Base-by-base conservation (phyloP, 108 stramenopile genomes). In the Pseudonitzschia multiseries region DNA sequence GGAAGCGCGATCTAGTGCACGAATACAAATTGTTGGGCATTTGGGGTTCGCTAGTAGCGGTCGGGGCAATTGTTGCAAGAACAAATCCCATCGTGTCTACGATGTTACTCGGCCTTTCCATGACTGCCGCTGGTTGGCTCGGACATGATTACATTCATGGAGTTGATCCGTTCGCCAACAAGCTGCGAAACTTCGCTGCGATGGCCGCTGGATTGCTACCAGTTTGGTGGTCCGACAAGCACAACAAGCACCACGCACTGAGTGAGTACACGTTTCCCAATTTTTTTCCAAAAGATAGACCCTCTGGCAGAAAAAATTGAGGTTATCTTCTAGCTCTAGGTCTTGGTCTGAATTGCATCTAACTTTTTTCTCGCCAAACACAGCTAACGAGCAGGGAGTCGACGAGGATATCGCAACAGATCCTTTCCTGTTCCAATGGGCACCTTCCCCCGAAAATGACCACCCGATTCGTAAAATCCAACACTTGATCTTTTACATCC, bases 81-180 rank as follows among this genome's bases (percentile, higher is more conserved):
- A 71, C 85, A 9, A n/a, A 65, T 80, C 83, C 89, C 2, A 65
- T 81, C 3, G 53, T 94, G 2, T 77, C 82, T 2, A 81, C 68
- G 0, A 42, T 89, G 43, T 60, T 92, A 28, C 66, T 94, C 28
- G 87, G 68, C 5, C 48, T 97, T 21, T 83, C 87, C 54, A 89
- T 94, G 88, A 94, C 93, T 0, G 89, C 90, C 46, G 89, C 93
- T 33, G 96, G 96, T 15, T 97, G 94, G 94, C 76, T 97, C 43
- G 94, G 93, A 17, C 96, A 97, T 77, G 96, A 97, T 73, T 94
- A 93, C 75, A 86, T 94, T 69, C 96, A 97, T 76, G 96, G 96
- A 14, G 81, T 90, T 14, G 91, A 95, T 68, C 73, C 84, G 21
- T 91, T 89, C 76, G 53, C 83, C 64, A 64, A 79, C 40, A 44